phyloP scores from a whole-genome alignment of 441 rosid species.

The Pelargonium myrrhifolium region DNA sequence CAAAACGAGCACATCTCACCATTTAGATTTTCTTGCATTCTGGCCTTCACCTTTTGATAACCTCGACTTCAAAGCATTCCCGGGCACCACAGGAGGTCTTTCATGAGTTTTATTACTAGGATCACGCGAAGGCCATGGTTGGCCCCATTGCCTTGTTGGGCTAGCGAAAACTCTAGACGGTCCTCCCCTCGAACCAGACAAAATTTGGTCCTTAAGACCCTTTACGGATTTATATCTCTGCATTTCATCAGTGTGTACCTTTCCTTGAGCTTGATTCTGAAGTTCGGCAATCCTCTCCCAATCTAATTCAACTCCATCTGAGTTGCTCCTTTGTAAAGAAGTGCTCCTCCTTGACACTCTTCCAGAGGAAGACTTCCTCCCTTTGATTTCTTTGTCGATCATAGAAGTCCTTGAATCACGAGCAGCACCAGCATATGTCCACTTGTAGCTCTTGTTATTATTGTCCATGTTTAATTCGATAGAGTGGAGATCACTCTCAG shows the following conservation, averaged over 20 bases:
- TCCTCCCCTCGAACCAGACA: conserved; percentile 45
- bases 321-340: conserved; percentile 66
- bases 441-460: conserved; percentile 50
- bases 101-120: conserved; percentile 33
- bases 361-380: conserved; percentile 58
- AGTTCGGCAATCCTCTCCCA: conserved; percentile 50
- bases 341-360: conserved; percentile 46
- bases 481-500: conserved; percentile 79
- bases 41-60: conserved; percentile 47
- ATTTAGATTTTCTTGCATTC: conserved; percentile 52
- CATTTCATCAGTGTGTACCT: conserved; percentile 50
- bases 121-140: conserved; percentile 26
- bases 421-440: conserved; percentile 42
- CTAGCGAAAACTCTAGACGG: conserved; percentile 46
- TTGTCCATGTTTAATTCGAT: conserved; percentile 71
- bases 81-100: conserved; percentile 50
- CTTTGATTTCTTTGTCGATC: conserved; percentile 46
- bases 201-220: conserved; percentile 57
- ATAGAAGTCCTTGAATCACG: conserved; percentile 25
- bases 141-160: conserved; percentile 35
- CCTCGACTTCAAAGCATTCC: conserved; percentile 51
- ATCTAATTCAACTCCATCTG: conserved; percentile 73
- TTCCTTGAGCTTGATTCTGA: conserved; percentile 40
- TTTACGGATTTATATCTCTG: conserved; percentile 50
- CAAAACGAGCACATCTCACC: conserved; percentile 34